Percentiles rank a stretch among this genome's conserved stretches.
Evolutionary conservation across 306 rosid genomes (phyloP).

Genomic region (Castanea crenata): DNA sequence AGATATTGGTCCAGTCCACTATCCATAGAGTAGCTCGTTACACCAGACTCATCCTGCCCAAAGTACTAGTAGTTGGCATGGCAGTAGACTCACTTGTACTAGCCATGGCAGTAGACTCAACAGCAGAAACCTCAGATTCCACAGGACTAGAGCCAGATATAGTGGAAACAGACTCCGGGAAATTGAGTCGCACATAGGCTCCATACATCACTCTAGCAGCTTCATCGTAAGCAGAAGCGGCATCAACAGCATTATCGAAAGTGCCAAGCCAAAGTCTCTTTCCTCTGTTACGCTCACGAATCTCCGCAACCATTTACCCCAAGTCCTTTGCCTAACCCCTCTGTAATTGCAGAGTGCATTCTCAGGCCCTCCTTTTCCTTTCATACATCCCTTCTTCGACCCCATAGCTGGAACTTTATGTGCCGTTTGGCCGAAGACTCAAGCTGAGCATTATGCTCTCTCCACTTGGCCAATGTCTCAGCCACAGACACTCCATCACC

Average conservation of each 20-base stretch:
- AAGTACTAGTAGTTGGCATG: constrained; percentile 8
- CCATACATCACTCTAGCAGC: constrained; percentile 97
- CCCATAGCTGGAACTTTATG: too few species aligned
- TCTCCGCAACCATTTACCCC: constrained; percentile 98
- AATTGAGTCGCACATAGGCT: constrained; percentile 69
- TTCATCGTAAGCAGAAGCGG: constrained; percentile 77
- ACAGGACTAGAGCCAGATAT: constrained; percentile 38
- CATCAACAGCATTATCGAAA: constrained; percentile 61
- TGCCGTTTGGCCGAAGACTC: too few species aligned
- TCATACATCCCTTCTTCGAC: too few species aligned
- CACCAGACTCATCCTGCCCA: constrained; percentile 23
- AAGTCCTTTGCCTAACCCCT: neutral
- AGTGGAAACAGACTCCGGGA: constrained; percentile 37
- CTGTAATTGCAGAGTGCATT: too few species aligned
- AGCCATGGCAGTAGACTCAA: constrained; percentile 14
- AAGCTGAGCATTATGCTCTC: too few species aligned
- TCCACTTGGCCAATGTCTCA: too few species aligned
- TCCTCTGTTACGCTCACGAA: constrained; percentile 74
- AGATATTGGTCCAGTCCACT: constrained; percentile 21
- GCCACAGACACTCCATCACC: too few species aligned
- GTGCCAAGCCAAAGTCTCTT: constrained; percentile 86
- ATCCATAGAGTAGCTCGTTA: neutral
- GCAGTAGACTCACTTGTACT: constrained; percentile 23
- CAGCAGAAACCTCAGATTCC: constrained; percentile 58
- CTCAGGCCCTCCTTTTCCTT: too few species aligned